Evolutionary conservation across 352 stramenopile species (phyloP).

Genomic region (Peronospora belbahrii): DNA sequence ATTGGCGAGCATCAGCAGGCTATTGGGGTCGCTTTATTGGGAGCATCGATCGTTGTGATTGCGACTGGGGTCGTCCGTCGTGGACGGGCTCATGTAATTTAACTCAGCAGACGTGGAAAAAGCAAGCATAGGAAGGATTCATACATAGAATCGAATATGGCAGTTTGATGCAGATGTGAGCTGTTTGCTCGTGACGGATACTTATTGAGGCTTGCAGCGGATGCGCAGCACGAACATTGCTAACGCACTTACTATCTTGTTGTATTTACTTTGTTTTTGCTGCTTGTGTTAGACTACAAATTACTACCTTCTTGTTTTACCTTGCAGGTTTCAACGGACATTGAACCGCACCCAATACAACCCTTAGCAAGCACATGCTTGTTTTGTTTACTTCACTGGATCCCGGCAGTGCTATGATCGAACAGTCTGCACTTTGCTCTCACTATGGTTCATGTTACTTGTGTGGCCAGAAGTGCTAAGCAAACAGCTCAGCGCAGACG

Average conservation of each 20-base stretch:
- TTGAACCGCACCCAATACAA: neutral
- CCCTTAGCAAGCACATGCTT: constrained; percentile 7
- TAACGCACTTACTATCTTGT: constrained; percentile 8
- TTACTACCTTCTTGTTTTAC: constrained; percentile 23
- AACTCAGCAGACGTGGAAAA: constrained; percentile 2
- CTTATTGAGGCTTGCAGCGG: neutral
- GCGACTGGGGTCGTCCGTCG: constrained; percentile 36
- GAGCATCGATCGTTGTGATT: constrained; percentile 30
- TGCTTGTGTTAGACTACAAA: constrained; percentile 27
- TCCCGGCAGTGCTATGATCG: constrained; percentile 16
- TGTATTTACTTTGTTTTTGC: constrained; percentile 20
- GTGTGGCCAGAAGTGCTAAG: constrained; percentile 60
- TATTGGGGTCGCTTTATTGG: constrained; percentile 36
- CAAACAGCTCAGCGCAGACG: constrained; percentile 73
- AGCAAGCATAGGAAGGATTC: neutral
- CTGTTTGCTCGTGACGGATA: neutral
- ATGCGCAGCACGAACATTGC: neutral
- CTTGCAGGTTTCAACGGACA: constrained; percentile 15
- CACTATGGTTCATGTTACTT: constrained; percentile 21
- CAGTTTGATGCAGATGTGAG: constrained; percentile 1
- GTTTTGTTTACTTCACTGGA: constrained; percentile 3
- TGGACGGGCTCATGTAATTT: constrained; percentile 21
- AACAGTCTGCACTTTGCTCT: constrained; percentile 15
- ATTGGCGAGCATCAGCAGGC: constrained; percentile 40
- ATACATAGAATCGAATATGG: neutral